These are phyloP conservation scores for Lagenidium sp. DNA, from an alignment of 352 stramenopile species.

Conservation along the genomic window DNA sequence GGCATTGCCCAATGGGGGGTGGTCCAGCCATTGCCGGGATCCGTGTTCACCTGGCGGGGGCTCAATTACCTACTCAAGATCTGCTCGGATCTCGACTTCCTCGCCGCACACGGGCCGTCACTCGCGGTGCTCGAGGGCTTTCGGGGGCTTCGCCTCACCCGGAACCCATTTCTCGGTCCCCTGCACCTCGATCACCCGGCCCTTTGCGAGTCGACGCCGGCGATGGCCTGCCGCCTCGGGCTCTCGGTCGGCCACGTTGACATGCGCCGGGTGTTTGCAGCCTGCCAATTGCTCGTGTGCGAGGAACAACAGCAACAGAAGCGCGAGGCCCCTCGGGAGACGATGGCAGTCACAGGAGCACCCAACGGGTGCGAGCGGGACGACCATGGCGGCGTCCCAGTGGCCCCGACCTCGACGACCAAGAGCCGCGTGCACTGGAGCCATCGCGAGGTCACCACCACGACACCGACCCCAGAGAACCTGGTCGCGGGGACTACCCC, in stretches of 20 bases:
- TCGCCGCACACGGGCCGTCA: constrained; percentile 18
- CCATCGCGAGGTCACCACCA: constrained; percentile 18
- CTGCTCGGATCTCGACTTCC: constrained; percentile 48
- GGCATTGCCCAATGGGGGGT: constrained; percentile 44
- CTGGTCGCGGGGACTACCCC: no score
- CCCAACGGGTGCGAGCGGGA: background rate
- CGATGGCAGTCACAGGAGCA: no score
- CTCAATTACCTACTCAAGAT: constrained; percentile 83
- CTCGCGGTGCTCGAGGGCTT: constrained; percentile 27
- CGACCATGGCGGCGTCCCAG: background rate
- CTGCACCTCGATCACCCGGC: constrained; percentile 51
- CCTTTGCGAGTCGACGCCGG: constrained; percentile 18
- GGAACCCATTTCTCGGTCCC: constrained; percentile 57
- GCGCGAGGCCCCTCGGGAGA: background rate
- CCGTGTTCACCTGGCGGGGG: constrained; percentile 63
- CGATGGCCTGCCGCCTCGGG: constrained; percentile 21
- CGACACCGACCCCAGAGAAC: background rate
- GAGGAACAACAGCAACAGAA: constrained; percentile 21
- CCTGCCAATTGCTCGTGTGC: constrained; percentile 30
- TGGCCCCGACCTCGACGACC: constrained; percentile 1
- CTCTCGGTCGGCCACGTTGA: constrained; percentile 40
- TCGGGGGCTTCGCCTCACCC: constrained; percentile 28
- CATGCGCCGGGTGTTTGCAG: constrained; percentile 45
- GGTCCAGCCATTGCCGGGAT: no score
- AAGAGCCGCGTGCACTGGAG: constrained; percentile 40